Evolutionary conservation across 2,329 filamentous ascomycete genomes (phyloP).

Genomic region (Aspergillus sojae): DNA sequence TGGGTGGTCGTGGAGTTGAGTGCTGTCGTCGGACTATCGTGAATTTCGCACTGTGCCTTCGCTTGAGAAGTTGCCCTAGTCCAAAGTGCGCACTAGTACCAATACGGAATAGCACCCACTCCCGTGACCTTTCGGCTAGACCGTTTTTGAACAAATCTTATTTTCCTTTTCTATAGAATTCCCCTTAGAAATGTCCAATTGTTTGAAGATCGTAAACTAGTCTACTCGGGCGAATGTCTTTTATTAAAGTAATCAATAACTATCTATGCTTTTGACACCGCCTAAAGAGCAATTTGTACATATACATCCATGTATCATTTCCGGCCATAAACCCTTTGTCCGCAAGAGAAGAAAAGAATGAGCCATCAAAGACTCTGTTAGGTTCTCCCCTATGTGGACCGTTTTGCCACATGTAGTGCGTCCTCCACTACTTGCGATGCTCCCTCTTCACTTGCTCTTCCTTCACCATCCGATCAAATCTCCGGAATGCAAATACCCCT

Average conservation of each 20-base stretch:
- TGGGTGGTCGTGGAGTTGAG: slow-evolving; percentile 44
- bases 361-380: neutral
- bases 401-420: slow-evolving; percentile 1
- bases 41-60: slow-evolving; percentile 50
- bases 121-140: slow-evolving; percentile 26
- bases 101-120: slow-evolving; percentile 21
- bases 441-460: slow-evolving; percentile 39
- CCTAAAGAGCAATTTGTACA: neutral
- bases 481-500: slow-evolving; percentile 52
- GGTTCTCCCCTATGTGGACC: neutral
- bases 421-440: slow-evolving; percentile 25
- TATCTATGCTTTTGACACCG: neutral
- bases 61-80: slow-evolving; percentile 49
- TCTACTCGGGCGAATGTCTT: neutral
- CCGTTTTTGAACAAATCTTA: slow-evolving; percentile 9
- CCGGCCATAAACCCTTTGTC: neutral
- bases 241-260: neutral
- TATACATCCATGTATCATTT: neutral
- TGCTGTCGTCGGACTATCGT: slow-evolving; percentile 42
- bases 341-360: neutral
- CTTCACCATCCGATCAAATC: slow-evolving; percentile 50
- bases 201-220: neutral
- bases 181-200: neutral
- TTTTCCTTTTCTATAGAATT: neutral
- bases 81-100: slow-evolving; percentile 34